These are phyloP conservation scores for Notholithocarpus densiflorus DNA, from an alignment of 306 rosid species.

Conservation along the genomic window DNA sequence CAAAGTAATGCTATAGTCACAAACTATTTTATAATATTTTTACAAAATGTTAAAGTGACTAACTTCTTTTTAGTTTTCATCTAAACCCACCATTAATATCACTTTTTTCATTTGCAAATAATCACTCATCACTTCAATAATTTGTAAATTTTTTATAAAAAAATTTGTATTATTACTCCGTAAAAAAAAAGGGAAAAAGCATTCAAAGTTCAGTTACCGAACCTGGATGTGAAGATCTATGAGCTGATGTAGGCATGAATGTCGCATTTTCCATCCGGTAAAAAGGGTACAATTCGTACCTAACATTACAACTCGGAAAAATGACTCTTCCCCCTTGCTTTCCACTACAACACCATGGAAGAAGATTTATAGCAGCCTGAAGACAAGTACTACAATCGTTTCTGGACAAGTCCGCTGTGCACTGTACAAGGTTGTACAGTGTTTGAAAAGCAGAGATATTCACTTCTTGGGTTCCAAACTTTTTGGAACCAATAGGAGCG, in stretches of 20 bases:
- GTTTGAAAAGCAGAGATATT: not conserved
- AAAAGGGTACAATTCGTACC: constrained; percentile 28
- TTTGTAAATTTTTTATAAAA: no score
- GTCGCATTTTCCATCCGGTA: not conserved
- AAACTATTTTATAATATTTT: no score
- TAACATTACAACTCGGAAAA: constrained; percentile 23
- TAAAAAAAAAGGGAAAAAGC: no score
- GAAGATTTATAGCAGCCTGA: not conserved
- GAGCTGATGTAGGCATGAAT: not conserved
- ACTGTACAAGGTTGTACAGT: constrained; percentile 21
- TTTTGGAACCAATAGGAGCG: not conserved
- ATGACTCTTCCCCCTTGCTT: constrained; percentile 17
- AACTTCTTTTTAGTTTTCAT: fast-evolving
- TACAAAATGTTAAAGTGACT: fast-evolving
- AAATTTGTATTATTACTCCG: no score
- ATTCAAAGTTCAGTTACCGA: not conserved
- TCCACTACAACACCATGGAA: not conserved
- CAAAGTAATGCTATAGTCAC: fast-evolving
- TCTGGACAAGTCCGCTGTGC: constrained; percentile 25
- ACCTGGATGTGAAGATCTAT: not conserved
- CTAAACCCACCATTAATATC: fast-evolving
- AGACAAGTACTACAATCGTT: not conserved
- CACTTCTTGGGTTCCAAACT: not conserved
- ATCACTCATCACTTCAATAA: fast-evolving
- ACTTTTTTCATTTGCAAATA: no score